Evolutionary conservation across 2,329 filamentous ascomycete species (phyloP).

Genomic region (Podosphaera xanthii): DNA sequence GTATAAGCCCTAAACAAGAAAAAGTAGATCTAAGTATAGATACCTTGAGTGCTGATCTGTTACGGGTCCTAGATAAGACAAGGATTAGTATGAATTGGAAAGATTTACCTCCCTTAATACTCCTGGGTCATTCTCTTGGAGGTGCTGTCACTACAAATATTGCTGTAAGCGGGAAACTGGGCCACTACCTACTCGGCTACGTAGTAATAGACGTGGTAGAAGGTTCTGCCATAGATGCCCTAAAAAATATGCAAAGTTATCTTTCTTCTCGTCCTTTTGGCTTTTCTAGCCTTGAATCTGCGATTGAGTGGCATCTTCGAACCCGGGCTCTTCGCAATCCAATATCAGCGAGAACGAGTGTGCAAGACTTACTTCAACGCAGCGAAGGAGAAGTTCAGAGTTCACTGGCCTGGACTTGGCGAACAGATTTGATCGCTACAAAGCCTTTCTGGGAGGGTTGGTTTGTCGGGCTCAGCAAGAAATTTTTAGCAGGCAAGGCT

Average conservation of each 20-base stretch:
- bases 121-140: slow-evolving; percentile 82
- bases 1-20: slow-evolving; percentile 18
- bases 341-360: slow-evolving; percentile 64
- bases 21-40: slow-evolving; percentile 46
- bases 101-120: slow-evolving; percentile 47
- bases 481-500: slow-evolving; percentile 61
- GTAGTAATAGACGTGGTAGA: slow-evolving; percentile 89
- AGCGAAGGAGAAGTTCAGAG: slow-evolving; percentile 19
- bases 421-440: slow-evolving; percentile 62
- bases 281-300: slow-evolving; percentile 56
- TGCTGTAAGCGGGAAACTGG: slow-evolving; percentile 43
- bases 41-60: slow-evolving; percentile 50
- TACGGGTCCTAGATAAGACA: slow-evolving; percentile 44
- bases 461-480: slow-evolving; percentile 72
- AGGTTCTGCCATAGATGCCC: slow-evolving; percentile 80
- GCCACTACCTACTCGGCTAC: slow-evolving; percentile 53
- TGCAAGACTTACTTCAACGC: slow-evolving; percentile 49
- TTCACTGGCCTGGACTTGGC: slow-evolving; percentile 44
- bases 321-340: slow-evolving; percentile 70
- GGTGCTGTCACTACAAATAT: slow-evolving; percentile 78
- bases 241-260: slow-evolving; percentile 86
- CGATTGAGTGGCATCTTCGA: slow-evolving; percentile 83
- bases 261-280: slow-evolving; percentile 56
- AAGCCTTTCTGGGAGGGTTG: slow-evolving; percentile 86
- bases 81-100: slow-evolving; percentile 49